These are phyloP conservation scores for Galeopsis tetrahit DNA, from an alignment of 257 asterid species.

Conservation along the genomic window DNA sequence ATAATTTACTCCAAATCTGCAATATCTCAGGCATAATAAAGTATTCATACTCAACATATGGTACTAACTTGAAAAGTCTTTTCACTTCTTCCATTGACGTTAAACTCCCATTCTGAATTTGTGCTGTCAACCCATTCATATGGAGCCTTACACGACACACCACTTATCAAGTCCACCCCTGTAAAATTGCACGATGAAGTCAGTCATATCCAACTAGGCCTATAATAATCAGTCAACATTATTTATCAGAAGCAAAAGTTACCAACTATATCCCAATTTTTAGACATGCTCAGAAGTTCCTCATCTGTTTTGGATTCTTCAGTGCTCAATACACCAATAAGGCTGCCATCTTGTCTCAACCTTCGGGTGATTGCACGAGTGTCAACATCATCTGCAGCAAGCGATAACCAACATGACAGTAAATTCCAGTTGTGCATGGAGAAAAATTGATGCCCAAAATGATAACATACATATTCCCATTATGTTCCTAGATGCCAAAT, in stretches of 20 bases:
- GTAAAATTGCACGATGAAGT: constrained; percentile 35
- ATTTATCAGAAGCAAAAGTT: constrained; percentile 24
- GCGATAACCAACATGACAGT: constrained; percentile 21
- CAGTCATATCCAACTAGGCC: constrained; percentile 3
- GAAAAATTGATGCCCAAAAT: constrained; percentile 25
- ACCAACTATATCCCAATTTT: constrained; percentile 88
- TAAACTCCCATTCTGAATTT: constrained; percentile 79
- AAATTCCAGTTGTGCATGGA: constrained; percentile 16
- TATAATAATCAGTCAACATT: neutral
- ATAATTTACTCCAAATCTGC: constrained; percentile 26
- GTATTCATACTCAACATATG: constrained; percentile 2
- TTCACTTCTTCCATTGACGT: constrained; percentile 46
- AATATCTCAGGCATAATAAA: constrained; percentile 5
- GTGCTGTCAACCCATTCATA: constrained; percentile 81
- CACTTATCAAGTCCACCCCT: constrained; percentile 94
- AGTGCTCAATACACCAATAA: constrained; percentile 90
- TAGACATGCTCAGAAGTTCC: constrained; percentile 80
- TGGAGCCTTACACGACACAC: constrained; percentile 81
- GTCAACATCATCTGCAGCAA: constrained; percentile 81
- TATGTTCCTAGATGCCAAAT: constrained; percentile 84
- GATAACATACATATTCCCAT: constrained; percentile 89
- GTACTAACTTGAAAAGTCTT: constrained; percentile 62
- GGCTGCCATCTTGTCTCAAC: constrained; percentile 93
- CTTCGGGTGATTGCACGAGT: constrained; percentile 96
- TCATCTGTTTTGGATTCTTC: constrained; percentile 75